A percentile compares a stretch with the other conserved stretches of the same genome.
phyloP scores from a whole-genome alignment of 2,329 filamentous ascomycete species.

The Endothia cerciana region DNA sequence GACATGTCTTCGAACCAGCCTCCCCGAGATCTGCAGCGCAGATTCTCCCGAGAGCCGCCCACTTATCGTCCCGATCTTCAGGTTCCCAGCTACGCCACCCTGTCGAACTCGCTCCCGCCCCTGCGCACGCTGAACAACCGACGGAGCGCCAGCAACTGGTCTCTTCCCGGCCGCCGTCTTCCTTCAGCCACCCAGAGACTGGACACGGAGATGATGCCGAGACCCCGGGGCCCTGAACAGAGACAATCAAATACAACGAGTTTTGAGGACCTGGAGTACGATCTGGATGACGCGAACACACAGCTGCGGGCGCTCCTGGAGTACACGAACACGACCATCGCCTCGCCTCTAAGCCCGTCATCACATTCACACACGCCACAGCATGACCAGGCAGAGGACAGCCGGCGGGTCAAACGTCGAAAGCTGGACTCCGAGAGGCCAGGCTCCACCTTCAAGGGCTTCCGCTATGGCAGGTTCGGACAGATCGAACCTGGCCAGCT shows the following conservation, averaged over 20 bases:
- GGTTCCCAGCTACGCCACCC: constrained; percentile 32
- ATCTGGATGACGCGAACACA: constrained; percentile 48
- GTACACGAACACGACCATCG: constrained; percentile 30
- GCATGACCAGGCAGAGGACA: constrained; percentile 49
- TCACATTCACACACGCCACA: constrained; percentile 42
- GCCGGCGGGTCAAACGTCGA: constrained; percentile 66
- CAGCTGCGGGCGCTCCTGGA: constrained; percentile 50
- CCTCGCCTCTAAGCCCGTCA: constrained; percentile 39
- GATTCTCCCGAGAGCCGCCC: constrained; percentile 42
- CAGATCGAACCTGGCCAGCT: constrained; percentile 83
- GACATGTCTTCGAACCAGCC: constrained; percentile 42
- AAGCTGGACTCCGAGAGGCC: constrained; percentile 69
- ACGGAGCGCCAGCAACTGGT: constrained; percentile 34
- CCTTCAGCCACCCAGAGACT: constrained; percentile 33
- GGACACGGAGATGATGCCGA: constrained; percentile 37
- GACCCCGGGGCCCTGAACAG: constrained; percentile 32
- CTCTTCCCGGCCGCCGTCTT: constrained; percentile 33
- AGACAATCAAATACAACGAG: constrained; percentile 31
- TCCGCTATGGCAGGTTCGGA: constrained; percentile 84
- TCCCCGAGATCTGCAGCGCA: constrained; percentile 40
- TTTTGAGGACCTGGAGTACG: constrained; percentile 44
- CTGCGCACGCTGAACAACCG: constrained; percentile 41
- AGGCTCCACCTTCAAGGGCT: constrained; percentile 55
- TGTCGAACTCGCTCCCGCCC: constrained; percentile 38
- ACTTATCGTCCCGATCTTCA: constrained; percentile 33